Conservation (phyloP, 108 stramenopile genomes). For the Pseudonitzschia pungens region DNA sequence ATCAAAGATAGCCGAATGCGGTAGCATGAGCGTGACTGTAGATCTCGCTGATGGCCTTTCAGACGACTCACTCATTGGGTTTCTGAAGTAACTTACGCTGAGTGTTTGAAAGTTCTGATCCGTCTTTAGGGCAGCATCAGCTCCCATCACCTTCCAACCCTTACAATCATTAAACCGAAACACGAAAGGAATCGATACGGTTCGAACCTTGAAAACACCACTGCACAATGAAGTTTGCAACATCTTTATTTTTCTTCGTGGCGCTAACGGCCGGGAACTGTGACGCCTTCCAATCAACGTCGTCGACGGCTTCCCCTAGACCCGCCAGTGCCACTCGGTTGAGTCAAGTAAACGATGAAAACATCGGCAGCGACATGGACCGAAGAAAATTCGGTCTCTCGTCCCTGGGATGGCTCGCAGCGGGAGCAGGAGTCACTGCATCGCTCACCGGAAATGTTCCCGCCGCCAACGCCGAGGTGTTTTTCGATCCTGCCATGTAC, state of each 20-base stretch:
- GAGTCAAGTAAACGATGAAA: not conserved
- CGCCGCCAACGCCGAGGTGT: slow-evolving; percentile 70
- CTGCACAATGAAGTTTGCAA: not conserved
- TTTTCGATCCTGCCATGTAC: slow-evolving; percentile 89
- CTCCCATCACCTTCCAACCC: not conserved
- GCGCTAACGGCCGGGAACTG: not conserved
- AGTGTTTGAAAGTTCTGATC: too few species aligned
- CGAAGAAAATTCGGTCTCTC: slow-evolving; percentile 24
- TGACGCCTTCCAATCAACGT: slow-evolving; percentile 10
- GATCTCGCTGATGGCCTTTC: slow-evolving; percentile 1
- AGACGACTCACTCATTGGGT: not conserved
- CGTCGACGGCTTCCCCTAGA: not conserved
- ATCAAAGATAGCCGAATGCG: slow-evolving; percentile 1
- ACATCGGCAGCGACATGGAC: slow-evolving; percentile 19
- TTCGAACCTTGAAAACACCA: too few species aligned
- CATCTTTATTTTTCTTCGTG: slow-evolving; percentile 9
- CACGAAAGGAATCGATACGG: too few species aligned
- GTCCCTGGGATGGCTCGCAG: slow-evolving; percentile 13
- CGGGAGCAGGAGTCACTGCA: slow-evolving; percentile 12
- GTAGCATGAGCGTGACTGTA: not conserved
- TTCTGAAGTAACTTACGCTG: too few species aligned
- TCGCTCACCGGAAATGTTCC: not conserved
- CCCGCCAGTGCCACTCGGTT: not conserved
- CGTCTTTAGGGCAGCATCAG: not conserved
- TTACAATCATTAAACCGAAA: not conserved